Evolutionary conservation across 176 grass and related monocot species (phyloP), one percentile per base, ranked within the genome.

Genomic region (Oryza coarctata): DNA sequence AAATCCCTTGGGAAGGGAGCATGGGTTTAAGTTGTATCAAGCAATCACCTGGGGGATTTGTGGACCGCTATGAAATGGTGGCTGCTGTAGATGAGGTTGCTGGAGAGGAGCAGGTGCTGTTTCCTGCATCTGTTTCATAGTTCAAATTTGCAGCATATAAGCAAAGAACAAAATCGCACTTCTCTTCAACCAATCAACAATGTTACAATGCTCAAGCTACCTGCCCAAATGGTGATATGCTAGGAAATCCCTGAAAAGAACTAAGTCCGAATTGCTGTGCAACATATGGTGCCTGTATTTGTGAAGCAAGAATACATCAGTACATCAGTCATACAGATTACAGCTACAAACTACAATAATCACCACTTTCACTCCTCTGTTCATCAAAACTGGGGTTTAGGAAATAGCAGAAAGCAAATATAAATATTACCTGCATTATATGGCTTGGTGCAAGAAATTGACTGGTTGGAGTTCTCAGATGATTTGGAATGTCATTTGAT

Each of bases 161-260:
- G 40, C 12, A 60, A 36, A 18, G 68, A 34, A 18, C 58, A 43
- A 77, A 29, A 65, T 12, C 34, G 13, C 18, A 89, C 64, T 27
- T 69, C 63, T 66, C 13, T 79, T 74, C 25, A 81, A 76, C 29
- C 71, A 68, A 61, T 63, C 8, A 30, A 29, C 27, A 52, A 1
- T 61, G 33, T 82, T 22, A 25, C n/a, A 44, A 1, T 43, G 32
- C 78, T 68, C 55, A 62, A 77, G 63, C 78, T 92, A 97, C 91
- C 94, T 97, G 94, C 83, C 34, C 90, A 90, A 97, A 94, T 45
- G 92, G 89, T 8, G 91, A 60, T 62, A 97, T 92, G 75, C 85
- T 89, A 36, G 90, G 80, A 55, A 92, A 94, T 82, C 91, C 94
- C 74, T 97, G 94, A 31, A 97, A 69, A 68, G 91, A 77, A 63